Conservation (phyloP, 1,284 basidiomycete genomes). For the Trametes pubescens region DNA sequence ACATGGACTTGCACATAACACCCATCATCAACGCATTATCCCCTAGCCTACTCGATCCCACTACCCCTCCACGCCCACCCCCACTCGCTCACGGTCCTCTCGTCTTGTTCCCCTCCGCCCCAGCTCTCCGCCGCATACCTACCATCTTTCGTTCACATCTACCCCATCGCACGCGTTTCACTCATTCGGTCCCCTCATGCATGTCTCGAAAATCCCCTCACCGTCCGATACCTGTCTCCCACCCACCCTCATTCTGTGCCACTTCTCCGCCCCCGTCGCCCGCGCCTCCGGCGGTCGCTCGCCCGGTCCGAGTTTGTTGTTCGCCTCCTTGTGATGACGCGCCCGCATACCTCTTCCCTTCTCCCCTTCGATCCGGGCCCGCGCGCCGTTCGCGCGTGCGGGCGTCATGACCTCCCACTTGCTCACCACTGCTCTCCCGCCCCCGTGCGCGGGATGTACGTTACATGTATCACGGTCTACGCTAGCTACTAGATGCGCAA, state of each 20-base stretch:
- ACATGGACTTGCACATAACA: conserved; percentile 36
- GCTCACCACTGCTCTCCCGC: conserved; percentile 16
- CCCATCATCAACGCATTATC: conserved; percentile 22
- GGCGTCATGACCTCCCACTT: conserved; percentile 2
- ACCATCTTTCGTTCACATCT: conserved; percentile 15
- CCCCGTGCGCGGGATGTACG: conserved; percentile 28
- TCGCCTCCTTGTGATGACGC: conserved; percentile 16
- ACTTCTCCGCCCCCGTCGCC: neutral
- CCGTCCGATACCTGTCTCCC: conserved; percentile 16
- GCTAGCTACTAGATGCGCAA: conserved; percentile 29
- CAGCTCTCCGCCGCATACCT: conserved; percentile 18
- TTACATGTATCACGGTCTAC: conserved; percentile 33
- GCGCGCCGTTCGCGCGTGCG: conserved; percentile 11
- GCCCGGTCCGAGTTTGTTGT: conserved; percentile 20
- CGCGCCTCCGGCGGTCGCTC: conserved; percentile 3
- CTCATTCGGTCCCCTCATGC: conserved; percentile 10
- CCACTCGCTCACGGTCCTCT: conserved; percentile 18
- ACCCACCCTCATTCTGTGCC: neutral
- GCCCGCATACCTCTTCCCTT: conserved; percentile 14
- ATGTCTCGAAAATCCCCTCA: neutral
- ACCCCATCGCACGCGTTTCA: conserved; percentile 7
- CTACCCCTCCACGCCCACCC: neutral
- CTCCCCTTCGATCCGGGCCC: conserved; percentile 12
- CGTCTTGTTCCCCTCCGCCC: conserved; percentile 14
- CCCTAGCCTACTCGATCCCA: conserved; percentile 8